A percentile compares a stretch with the other conserved stretches of the same genome.
Conservation (phyloP, 345 rosid species). For the sweet orange (Citrus sinensis) region DNA sequence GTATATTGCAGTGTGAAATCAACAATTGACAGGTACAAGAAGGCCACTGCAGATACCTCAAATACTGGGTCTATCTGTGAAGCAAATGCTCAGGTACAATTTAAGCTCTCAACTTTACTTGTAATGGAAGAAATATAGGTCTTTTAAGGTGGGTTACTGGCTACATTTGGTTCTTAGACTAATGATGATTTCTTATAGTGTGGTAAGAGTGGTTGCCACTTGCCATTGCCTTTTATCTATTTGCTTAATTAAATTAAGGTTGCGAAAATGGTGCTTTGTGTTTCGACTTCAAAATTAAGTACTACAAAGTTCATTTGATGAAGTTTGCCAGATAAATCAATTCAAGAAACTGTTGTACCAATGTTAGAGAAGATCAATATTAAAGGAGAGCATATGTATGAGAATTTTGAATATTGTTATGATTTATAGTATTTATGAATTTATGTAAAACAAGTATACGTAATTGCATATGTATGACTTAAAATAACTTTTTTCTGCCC, state of each 20-base stretch:
- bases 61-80: slow-evolving; percentile 71
- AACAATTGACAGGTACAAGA: slow-evolving; percentile 95
- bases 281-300: neutral
- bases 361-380: neutral
- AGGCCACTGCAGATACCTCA: slow-evolving; percentile 62
- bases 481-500: no score
- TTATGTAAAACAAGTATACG: neutral
- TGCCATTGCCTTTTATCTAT: neutral
- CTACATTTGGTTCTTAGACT: neutral
- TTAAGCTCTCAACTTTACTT: neutral
- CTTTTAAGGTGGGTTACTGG: no score
- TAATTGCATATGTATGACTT: no score
- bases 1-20: slow-evolving; percentile 65
- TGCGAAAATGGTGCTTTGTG: neutral
- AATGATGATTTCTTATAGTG: neutral
- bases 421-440: neutral
- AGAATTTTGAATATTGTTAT: neutral
- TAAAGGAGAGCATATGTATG: neutral
- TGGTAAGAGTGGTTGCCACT: neutral
- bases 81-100: slow-evolving; percentile 78
- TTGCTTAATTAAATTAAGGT: neutral
- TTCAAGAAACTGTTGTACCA: neutral
- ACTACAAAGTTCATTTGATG: neutral
- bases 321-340: neutral
- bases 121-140: neutral